These are phyloP conservation scores for Alternaria viburni DNA, from an alignment of 2,329 filamentous ascomycete species.

Conservation along the genomic window DNA sequence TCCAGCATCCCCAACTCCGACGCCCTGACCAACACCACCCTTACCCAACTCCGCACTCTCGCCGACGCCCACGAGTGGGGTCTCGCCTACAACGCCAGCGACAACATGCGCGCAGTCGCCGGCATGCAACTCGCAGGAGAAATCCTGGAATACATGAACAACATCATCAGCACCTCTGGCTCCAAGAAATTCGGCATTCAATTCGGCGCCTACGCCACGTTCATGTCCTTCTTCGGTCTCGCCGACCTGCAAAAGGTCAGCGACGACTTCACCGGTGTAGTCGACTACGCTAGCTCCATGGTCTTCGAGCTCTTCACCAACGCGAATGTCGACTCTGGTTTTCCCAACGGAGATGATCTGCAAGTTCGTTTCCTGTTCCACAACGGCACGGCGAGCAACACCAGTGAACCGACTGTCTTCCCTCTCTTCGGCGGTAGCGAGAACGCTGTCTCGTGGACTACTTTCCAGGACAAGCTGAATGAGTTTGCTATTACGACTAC, in stretches of 20 bases:
- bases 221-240: constrained; percentile 68
- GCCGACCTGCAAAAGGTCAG: constrained; percentile 58
- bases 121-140: constrained; percentile 58
- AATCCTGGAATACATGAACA: constrained; percentile 54
- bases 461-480: constrained; percentile 69
- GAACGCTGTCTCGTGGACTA: constrained; percentile 68
- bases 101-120: constrained; percentile 53
- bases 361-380: constrained; percentile 68
- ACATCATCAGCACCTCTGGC: constrained; percentile 48
- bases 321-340: constrained; percentile 47
- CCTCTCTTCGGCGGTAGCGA: constrained; percentile 66
- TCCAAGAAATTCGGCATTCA: constrained; percentile 58
- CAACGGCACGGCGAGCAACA: constrained; percentile 62
- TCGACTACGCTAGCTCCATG: constrained; percentile 85
- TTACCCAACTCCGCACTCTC: constrained; percentile 71
- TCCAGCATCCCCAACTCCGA: constrained; percentile 62
- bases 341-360: constrained; percentile 58
- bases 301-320: constrained; percentile 73
- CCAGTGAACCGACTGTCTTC: constrained; percentile 58
- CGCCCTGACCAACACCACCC: constrained; percentile 65
- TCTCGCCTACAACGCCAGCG: constrained; percentile 75
- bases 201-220: constrained; percentile 67
- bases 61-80: constrained; percentile 83
- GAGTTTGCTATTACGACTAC: constrained; percentile 71
- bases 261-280: constrained; percentile 73